Evolutionary conservation across 2,329 filamentous ascomycete species (phyloP).

Genomic region (Colletotrichum camelliae): DNA sequence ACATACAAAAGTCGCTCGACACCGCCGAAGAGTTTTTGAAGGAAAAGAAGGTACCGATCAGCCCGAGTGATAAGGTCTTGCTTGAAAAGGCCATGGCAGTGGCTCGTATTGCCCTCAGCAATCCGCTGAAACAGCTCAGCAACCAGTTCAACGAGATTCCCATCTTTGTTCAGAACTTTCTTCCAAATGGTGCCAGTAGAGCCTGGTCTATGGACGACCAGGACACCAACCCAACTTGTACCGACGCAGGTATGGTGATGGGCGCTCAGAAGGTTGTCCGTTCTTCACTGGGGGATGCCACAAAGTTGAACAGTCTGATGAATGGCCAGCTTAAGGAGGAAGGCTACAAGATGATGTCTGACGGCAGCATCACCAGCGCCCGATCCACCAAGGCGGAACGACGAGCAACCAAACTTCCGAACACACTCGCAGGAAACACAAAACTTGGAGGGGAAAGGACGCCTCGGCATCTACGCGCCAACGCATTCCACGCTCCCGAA

Average conservation of each 20-base stretch:
- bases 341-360: slow-evolving; percentile 44
- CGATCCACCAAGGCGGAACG: not conserved
- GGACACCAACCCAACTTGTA: slow-evolving; percentile 55
- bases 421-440: slow-evolving; percentile 45
- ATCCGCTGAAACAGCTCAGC: slow-evolving; percentile 69
- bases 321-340: slow-evolving; percentile 48
- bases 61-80: slow-evolving; percentile 62
- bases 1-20: slow-evolving; percentile 69
- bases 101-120: slow-evolving; percentile 64
- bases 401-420: not conserved
- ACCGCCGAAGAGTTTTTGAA: slow-evolving; percentile 71
- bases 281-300: slow-evolving; percentile 47
- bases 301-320: slow-evolving; percentile 52
- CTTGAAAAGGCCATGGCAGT: slow-evolving; percentile 70
- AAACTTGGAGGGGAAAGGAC: slow-evolving; percentile 42
- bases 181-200: slow-evolving; percentile 59
- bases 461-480: slow-evolving; percentile 36
- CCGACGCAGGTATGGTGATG: slow-evolving; percentile 54
- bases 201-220: slow-evolving; percentile 72
- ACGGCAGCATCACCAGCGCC: slow-evolving; percentile 18
- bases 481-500: slow-evolving; percentile 22
- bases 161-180: slow-evolving; percentile 70
- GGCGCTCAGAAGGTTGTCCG: slow-evolving; percentile 58
- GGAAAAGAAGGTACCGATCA: slow-evolving; percentile 65
- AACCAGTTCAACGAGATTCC: slow-evolving; percentile 80